Conservation (phyloP, 1,139 yeast genomes). For the Taiozyma onychis region DNA sequence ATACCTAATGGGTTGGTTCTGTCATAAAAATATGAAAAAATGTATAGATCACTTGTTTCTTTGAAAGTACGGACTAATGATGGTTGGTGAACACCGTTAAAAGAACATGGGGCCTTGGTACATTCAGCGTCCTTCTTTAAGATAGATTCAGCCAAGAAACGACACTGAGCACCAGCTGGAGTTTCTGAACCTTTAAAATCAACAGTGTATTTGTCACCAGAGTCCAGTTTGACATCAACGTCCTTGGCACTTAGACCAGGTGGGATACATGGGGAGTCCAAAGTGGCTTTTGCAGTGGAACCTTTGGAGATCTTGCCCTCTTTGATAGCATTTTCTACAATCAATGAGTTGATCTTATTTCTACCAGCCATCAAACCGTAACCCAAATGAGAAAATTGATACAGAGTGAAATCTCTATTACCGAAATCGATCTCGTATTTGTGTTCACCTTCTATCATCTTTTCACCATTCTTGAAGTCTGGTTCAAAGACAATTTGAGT, state of each 20-base stretch:
- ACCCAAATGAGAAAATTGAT: conserved; percentile 93
- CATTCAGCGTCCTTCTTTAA: conserved; percentile 82
- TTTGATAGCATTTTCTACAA: conserved; percentile 46
- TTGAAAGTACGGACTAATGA: conserved; percentile 73
- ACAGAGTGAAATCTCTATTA: conserved; percentile 70
- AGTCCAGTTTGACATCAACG: conserved; percentile 51
- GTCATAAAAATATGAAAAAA: conserved; percentile 93
- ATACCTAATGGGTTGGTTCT: conserved; percentile 90
- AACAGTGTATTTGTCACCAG: conserved; percentile 49
- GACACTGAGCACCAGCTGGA: conserved; percentile 67
- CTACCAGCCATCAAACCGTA: conserved; percentile 95
- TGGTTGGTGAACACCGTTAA: conserved; percentile 97
- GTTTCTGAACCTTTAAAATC: conserved; percentile 71
- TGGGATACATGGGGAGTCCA: conserved; percentile 82
- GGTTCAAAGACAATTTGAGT: conserved; percentile 99
- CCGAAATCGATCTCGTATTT: conserved; percentile 79
- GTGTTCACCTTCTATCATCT: conserved; percentile 83
- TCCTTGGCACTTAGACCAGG: conserved; percentile 55
- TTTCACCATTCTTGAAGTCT: conserved; percentile 46
- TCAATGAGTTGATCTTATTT: conserved; percentile 63
- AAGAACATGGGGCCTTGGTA: conserved; percentile 76
- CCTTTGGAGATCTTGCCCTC: conserved; percentile 33
- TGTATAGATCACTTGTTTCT: conserved; percentile 66
- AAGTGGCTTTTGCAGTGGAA: conserved; percentile 36
- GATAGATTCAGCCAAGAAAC: conserved; percentile 73